Percentiles rank a stretch among this genome's conserved stretches.
phyloP scores from a whole-genome alignment of 805 yeast genomes.

The Candida andamanensis region DNA sequence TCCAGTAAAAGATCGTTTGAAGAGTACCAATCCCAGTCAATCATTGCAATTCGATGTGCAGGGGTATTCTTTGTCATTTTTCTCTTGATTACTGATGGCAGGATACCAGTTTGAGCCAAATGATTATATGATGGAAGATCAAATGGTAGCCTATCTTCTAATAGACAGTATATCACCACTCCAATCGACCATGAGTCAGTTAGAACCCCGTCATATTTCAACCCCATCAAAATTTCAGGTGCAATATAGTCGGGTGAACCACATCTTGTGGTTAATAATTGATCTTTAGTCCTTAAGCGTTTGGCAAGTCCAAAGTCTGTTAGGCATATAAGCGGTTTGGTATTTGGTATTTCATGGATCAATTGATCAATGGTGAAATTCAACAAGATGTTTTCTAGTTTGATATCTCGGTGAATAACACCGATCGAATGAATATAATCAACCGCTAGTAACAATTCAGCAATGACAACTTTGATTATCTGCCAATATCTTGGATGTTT shows the following conservation, averaged over 20 bases:
- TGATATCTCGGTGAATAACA: conserved; percentile 87
- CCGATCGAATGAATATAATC: conserved; percentile 60
- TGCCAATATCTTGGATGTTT: conserved; percentile 36
- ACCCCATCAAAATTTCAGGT: conserved; percentile 88
- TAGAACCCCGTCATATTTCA: conserved; percentile 84
- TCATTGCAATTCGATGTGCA: conserved; percentile 86
- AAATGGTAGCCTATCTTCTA: conserved; percentile 88
- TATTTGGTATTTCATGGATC: conserved; percentile 1
- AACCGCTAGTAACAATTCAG: conserved; percentile 68
- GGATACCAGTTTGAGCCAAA: conserved; percentile 29
- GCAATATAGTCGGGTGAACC: conserved; percentile 97
- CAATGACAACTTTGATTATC: conserved; percentile 56
- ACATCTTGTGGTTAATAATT: conserved; percentile 78
- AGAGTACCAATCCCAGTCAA: conserved; percentile 85
- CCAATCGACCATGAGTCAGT: conserved; percentile 96
- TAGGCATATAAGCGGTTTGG: conserved; percentile 30
- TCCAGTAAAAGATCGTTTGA: conserved; percentile 16
- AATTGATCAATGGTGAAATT: conserved; percentile 27
- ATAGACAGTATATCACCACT: conserved; percentile 75
- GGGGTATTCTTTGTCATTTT: conserved; percentile 46
- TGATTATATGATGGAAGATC: conserved; percentile 64
- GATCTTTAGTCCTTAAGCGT: conserved; percentile 52
- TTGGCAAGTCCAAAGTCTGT: conserved; percentile 91
- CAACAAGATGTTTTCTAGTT: conserved; percentile 76
- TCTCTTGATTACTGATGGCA: conserved; percentile 41